Percentiles rank a stretch among this genome's conserved stretches.
These are phyloP conservation scores for Alternaria triticina DNA, from an alignment of 2,329 filamentous ascomycete species.

Conservation along the genomic window DNA sequence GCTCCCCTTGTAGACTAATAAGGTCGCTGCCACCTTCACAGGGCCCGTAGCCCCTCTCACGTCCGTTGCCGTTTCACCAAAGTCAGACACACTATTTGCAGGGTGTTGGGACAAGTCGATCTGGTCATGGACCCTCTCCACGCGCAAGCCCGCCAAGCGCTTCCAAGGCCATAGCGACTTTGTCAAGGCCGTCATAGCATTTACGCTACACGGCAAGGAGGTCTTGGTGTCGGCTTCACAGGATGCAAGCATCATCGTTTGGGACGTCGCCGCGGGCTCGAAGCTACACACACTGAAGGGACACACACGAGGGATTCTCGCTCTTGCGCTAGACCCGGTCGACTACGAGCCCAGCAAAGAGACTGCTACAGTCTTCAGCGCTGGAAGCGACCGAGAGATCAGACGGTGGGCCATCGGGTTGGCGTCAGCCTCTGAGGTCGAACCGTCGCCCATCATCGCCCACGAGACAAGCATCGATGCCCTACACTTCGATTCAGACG, in stretches of 20 bases:
- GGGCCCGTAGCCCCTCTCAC: conserved; percentile 78
- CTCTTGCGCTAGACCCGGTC: conserved; percentile 75
- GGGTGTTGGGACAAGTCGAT: conserved; percentile 95
- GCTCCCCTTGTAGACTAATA: conserved; percentile 25
- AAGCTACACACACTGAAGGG: conserved; percentile 80
- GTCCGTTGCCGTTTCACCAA: conserved; percentile 40
- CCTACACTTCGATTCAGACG: conserved; percentile 73
- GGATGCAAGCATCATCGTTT: conserved; percentile 68
- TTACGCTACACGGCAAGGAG: conserved; percentile 66
- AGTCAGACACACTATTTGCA: conserved; percentile 69
- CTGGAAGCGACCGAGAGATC: conserved; percentile 69
- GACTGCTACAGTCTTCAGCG: conserved; percentile 71
- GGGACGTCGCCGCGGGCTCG: conserved; percentile 73
- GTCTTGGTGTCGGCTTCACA: conserved; percentile 56
- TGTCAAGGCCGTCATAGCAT: conserved; percentile 78
- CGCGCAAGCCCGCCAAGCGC: conserved; percentile 54
- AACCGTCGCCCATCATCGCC: conserved; percentile 67
- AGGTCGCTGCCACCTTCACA: conserved; percentile 62
- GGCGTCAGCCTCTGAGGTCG: conserved; percentile 27
- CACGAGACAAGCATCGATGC: conserved; percentile 93
- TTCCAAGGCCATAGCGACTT: conserved; percentile 87
- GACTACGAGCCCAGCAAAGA: conserved; percentile 32
- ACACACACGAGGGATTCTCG: conserved; percentile 77
- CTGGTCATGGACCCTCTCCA: conserved; percentile 76
- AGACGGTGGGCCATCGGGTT: conserved; percentile 71